phyloP scores from a whole-genome alignment of 2,329 filamentous ascomycete genomes.

The Dactylonectria macrodidyma region DNA sequence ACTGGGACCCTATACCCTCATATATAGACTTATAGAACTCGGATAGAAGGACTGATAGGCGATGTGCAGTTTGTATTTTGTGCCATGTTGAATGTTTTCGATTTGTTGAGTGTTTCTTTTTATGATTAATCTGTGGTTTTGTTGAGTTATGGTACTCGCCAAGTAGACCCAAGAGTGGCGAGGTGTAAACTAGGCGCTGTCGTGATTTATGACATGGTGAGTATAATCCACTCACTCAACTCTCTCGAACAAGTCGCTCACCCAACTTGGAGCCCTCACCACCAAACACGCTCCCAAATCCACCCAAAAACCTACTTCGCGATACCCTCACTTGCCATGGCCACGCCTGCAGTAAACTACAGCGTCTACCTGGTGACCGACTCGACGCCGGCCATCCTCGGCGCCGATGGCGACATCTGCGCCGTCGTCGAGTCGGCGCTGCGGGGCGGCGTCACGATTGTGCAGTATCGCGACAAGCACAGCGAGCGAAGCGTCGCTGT shows the following conservation, averaged over 20 bases:
- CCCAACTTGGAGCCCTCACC: not conserved
- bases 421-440: constrained; percentile 83
- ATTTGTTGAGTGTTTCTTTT: not conserved
- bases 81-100: not conserved
- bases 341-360: constrained; percentile 72
- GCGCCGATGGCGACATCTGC: constrained; percentile 74
- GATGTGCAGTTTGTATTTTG: not conserved
- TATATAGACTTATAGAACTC: not conserved
- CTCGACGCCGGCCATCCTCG: constrained; percentile 88
- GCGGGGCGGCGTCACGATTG: constrained; percentile 84
- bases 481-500: constrained; percentile 82
- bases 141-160: not conserved
- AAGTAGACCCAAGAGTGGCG: not conserved
- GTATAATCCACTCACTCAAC: constrained; percentile 1
- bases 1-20: not conserved
- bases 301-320: not conserved
- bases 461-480: constrained; percentile 93
- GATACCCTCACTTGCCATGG: constrained; percentile 27
- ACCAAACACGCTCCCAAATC: not conserved
- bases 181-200: not conserved
- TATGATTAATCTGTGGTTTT: too few relatives aligned
- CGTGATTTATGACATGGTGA: not conserved
- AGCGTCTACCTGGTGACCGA: constrained; percentile 93
- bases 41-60: not conserved
- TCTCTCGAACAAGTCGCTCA: constrained; percentile 30